phyloP scores from a whole-genome alignment of 176 grass and related monocot species.

The Otatea glauca region DNA sequence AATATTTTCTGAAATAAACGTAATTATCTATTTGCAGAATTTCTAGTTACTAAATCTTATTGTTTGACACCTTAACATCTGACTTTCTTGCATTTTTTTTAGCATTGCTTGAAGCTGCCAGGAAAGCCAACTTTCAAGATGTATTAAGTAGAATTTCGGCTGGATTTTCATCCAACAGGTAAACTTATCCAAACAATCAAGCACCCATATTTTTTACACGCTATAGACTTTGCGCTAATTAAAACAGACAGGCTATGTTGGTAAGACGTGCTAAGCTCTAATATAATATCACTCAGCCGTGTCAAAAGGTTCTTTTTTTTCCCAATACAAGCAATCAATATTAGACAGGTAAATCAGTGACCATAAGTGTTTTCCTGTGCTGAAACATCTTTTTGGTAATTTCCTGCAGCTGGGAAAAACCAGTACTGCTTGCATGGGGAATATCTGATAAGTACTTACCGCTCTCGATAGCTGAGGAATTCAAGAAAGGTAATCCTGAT shows the following conservation, averaged over 20 bases:
- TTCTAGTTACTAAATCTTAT: not conserved
- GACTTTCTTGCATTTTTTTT: not conserved
- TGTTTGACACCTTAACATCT: constrained; percentile 29
- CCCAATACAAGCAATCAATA: not conserved
- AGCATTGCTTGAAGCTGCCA: constrained; percentile 96
- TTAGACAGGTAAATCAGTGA: constrained; percentile 15
- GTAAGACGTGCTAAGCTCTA: not conserved
- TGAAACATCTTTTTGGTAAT: constrained; percentile 7
- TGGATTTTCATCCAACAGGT: constrained; percentile 88
- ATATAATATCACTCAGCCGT: not conserved
- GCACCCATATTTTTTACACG: not conserved
- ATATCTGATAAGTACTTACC: constrained; percentile 85
- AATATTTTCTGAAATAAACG: constrained; percentile 23
- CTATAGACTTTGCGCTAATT: not conserved
- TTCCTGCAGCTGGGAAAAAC: constrained; percentile 78
- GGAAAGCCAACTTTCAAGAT: constrained; percentile 77
- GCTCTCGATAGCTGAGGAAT: constrained; percentile 77
- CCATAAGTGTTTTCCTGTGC: not conserved
- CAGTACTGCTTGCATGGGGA: constrained; percentile 84
- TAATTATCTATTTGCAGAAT: not conserved
- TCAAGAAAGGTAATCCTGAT: constrained; percentile 67
- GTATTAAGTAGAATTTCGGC: constrained; percentile 68
- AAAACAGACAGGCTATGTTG: constrained; percentile 4
- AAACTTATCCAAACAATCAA: constrained; percentile 34
- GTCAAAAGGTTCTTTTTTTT: constrained; percentile 30